Conservation (phyloP, 176 grass and related monocot species). For the Saccharum officinarum region DNA sequence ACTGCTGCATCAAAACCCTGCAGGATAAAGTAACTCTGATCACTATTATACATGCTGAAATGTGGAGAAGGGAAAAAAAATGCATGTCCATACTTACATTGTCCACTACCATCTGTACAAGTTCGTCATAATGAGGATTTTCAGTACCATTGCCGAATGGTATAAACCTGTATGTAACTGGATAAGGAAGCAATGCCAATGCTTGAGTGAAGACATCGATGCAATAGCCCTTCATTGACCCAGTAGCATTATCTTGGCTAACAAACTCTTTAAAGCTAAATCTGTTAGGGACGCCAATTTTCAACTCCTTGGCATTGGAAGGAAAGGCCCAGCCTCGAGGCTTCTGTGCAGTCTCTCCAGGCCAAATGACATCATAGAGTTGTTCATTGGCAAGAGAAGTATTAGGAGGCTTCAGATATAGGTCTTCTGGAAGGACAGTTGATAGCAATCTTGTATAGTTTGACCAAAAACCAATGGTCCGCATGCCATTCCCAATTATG, state of each 20-base stretch:
- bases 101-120: constrained; percentile 61
- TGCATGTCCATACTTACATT: constrained; percentile 59
- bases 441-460: constrained; percentile 82
- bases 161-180: constrained; percentile 75
- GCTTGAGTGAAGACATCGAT: constrained; percentile 88
- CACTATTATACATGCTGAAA: constrained; percentile 29
- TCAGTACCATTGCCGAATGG: constrained; percentile 68
- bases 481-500: constrained; percentile 71
- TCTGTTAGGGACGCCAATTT: constrained; percentile 79
- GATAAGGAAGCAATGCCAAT: constrained; percentile 86
- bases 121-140: constrained; percentile 70
- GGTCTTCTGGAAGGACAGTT: constrained; percentile 57
- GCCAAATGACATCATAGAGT: constrained; percentile 91
- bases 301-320: constrained; percentile 76
- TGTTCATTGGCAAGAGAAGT: constrained; percentile 60
- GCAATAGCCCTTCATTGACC: constrained; percentile 77
- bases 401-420: constrained; percentile 71
- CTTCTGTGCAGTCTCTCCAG: constrained; percentile 64
- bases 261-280: constrained; percentile 72
- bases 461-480: constrained; percentile 88
- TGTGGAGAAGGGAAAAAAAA: neutral
- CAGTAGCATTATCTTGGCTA: constrained; percentile 52
- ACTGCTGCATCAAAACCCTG: constrained; percentile 82
- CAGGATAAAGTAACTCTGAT: constrained; percentile 20
- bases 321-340: constrained; percentile 95